Conservation (phyloP, 495 filamentous ascomycete genomes). For the Tuber calosporum region DNA sequence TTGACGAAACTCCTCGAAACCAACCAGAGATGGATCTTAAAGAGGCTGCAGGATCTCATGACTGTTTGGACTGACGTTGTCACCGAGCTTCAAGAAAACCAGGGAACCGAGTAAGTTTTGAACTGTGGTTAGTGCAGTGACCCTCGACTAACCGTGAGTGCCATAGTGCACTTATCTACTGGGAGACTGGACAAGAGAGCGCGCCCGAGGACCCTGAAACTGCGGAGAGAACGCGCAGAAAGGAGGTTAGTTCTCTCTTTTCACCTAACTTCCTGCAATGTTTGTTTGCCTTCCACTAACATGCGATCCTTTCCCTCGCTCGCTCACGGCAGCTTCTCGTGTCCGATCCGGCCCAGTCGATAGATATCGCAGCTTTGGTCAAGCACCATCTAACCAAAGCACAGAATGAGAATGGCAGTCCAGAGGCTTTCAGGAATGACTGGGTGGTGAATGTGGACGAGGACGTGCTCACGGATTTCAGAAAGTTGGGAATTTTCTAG, state of each 20-base stretch:
- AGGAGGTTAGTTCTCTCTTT: conserved; percentile 20
- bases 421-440: conserved; percentile 62
- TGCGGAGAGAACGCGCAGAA: conserved; percentile 53
- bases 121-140: conserved; percentile 17
- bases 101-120: conserved; percentile 46
- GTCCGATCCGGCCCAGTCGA: conserved; percentile 62
- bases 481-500: conserved; percentile 45
- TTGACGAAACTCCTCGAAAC: conserved; percentile 68
- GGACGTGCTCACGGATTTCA: conserved; percentile 67
- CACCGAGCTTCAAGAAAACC: conserved; percentile 56
- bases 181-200: conserved; percentile 41
- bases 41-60: conserved; percentile 58
- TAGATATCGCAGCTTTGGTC: conserved; percentile 65
- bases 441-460: conserved; percentile 85
- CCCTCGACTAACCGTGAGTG: not conserved
- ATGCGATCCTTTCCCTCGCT: not conserved
- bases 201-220: conserved; percentile 51
- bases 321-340: conserved; percentile 47
- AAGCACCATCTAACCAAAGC: conserved; percentile 57
- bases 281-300: not conserved
- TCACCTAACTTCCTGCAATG: not conserved
- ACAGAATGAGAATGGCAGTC: conserved; percentile 63
- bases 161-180: conserved; percentile 48
- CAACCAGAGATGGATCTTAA: conserved; percentile 52
- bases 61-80: conserved; percentile 65